phyloP scores from a whole-genome alignment of 2,329 filamentous ascomycete genomes.

The Ceratocystis harringtonii region DNA sequence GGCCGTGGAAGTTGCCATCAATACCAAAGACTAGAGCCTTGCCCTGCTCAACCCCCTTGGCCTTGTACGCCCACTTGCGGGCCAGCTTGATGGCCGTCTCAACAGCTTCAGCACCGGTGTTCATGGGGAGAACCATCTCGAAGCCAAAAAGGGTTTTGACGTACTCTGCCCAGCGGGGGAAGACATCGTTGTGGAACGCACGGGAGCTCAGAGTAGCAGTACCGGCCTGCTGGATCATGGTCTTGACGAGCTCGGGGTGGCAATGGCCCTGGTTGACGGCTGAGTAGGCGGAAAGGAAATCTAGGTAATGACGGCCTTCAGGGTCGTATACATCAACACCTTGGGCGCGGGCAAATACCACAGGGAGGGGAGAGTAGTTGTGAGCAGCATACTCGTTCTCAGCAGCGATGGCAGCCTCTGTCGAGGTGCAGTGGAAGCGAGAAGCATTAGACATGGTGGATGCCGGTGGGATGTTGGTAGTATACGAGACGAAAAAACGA shows the following conservation, averaged over 20 bases:
- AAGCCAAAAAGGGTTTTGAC: constrained; percentile 80
- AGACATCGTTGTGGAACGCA: constrained; percentile 97
- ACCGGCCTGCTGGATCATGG: constrained; percentile 74
- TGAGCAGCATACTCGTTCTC: constrained; percentile 83
- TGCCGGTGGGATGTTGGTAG: not conserved
- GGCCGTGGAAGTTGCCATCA: constrained; percentile 87
- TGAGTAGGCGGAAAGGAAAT: constrained; percentile 95
- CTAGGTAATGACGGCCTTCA: constrained; percentile 86
- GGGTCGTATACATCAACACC: constrained; percentile 93
- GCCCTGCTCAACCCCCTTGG: constrained; percentile 73
- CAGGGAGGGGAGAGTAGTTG: constrained; percentile 95
- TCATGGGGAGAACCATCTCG: constrained; percentile 97
- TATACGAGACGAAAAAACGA: not conserved
- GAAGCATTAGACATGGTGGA: constrained; percentile 42
- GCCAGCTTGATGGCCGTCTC: constrained; percentile 95
- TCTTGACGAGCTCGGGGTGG: constrained; percentile 88
- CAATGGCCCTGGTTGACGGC: constrained; percentile 98
- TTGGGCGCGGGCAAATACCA: constrained; percentile 76
- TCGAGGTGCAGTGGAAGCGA: constrained; percentile 61
- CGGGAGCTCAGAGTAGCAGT: constrained; percentile 83
- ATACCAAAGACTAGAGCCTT: constrained; percentile 76
- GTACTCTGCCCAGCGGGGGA: constrained; percentile 88
- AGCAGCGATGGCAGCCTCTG: constrained; percentile 59
- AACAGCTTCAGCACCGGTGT: constrained; percentile 90
- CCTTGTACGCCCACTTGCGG: constrained; percentile 95